Percentiles rank a stretch among this genome's conserved stretches.
Evolutionary conservation across 2,329 filamentous ascomycete species (phyloP).

Genomic region (Talaromyces sp.): DNA sequence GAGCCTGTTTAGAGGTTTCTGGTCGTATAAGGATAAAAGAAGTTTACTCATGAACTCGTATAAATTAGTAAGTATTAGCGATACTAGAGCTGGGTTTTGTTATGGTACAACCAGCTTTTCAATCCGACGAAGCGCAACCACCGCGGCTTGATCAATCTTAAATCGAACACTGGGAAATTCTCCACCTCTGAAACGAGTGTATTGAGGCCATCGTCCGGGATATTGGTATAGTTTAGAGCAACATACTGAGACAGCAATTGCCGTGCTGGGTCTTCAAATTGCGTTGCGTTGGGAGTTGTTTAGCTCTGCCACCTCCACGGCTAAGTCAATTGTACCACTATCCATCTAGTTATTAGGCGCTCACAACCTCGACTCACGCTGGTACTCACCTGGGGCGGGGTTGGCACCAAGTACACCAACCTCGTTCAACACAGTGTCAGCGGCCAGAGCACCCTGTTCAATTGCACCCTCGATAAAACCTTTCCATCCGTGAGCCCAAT

Average conservation of each 20-base stretch:
- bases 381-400: background rate
- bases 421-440: slow-evolving; percentile 1
- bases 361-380: slow-evolving; percentile 17
- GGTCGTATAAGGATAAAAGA: too few relatives aligned
- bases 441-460: slow-evolving; percentile 18
- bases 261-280: background rate
- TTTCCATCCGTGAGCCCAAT: slow-evolving; percentile 27
- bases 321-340: too few relatives aligned
- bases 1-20: too few relatives aligned
- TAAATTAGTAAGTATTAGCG: too few relatives aligned
- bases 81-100: too few relatives aligned
- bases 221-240: background rate
- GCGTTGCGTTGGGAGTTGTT: background rate
- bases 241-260: background rate
- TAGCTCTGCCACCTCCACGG: too few relatives aligned
- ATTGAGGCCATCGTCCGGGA: background rate
- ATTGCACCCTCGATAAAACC: slow-evolving; percentile 28
- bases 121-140: too few relatives aligned
- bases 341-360: slow-evolving; percentile 10
- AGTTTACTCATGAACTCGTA: too few relatives aligned
- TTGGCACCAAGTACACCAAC: slow-evolving; percentile 8
- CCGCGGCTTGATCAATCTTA: too few relatives aligned
- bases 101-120: too few relatives aligned
- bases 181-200: background rate
- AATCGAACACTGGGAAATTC: too few relatives aligned